phyloP scores from a whole-genome alignment of 2,329 filamentous ascomycete genomes.

The Thielaviopsis ethacetica region DNA sequence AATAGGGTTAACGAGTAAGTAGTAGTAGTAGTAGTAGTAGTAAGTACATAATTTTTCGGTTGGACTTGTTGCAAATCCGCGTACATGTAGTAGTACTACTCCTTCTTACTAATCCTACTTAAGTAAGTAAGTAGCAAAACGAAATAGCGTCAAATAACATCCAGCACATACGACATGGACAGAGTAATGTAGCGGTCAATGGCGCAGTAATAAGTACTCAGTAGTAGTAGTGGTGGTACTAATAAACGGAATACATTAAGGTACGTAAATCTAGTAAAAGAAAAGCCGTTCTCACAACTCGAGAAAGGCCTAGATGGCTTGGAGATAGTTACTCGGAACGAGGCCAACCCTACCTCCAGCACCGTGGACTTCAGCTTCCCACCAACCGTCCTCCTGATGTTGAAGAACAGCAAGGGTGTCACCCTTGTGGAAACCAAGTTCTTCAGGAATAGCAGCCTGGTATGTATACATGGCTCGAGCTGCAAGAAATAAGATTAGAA shows the following conservation, averaged over 20 bases:
- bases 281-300: not conserved
- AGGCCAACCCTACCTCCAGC: conserved; percentile 42
- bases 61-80: too few relatives aligned
- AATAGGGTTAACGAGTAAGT: too few relatives aligned
- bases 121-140: too few relatives aligned
- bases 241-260: not conserved
- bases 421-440: conserved; percentile 81
- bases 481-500: conserved; percentile 22
- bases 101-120: too few relatives aligned
- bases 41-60: too few relatives aligned
- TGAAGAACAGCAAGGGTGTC: conserved; percentile 78
- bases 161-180: too few relatives aligned
- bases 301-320: conserved; percentile 20
- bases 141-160: too few relatives aligned
- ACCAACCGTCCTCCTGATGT: conserved; percentile 96
- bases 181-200: too few relatives aligned
- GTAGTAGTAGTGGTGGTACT: not conserved
- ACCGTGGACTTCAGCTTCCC: conserved; percentile 87
- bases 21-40: too few relatives aligned
- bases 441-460: conserved; percentile 84
- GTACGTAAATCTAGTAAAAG: not conserved
- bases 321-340: conserved; percentile 53
- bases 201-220: too few relatives aligned
- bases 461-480: conserved; percentile 92
- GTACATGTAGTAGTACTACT: too few relatives aligned